A percentile compares a stretch with the other conserved stretches of the same genome.
Evolutionary conservation across 306 rosid genomes (phyloP).

Genomic region (Cucurbita ficifolia): DNA sequence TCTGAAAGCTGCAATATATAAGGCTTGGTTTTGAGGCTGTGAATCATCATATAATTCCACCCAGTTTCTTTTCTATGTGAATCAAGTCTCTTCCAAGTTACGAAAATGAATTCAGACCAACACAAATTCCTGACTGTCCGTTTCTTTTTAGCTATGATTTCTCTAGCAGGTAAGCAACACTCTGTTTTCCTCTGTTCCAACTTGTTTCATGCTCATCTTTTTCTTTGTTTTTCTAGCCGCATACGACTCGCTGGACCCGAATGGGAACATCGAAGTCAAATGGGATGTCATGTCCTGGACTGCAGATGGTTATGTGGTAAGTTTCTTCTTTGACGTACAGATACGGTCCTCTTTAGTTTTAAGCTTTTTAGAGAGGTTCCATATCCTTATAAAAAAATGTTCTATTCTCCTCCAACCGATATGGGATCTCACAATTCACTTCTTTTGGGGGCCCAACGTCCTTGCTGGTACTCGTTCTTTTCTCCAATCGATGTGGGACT

Average conservation of each 20-base stretch:
- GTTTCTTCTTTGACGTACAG: not conserved
- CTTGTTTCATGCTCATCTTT: not conserved
- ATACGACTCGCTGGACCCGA: conserved; percentile 10
- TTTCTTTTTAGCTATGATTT: not conserved
- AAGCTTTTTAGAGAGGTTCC: no score
- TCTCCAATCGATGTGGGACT: no score
- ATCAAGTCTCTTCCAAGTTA: not conserved
- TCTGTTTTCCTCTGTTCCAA: not conserved
- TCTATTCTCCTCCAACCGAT: no score
- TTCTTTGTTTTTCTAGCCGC: not conserved
- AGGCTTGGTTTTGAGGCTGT: not conserved
- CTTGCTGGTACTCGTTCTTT: no score
- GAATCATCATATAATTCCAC: not conserved
- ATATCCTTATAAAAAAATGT: no score
- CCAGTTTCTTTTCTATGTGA: not conserved
- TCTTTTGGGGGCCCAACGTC: no score
- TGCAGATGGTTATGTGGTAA: conserved; percentile 17
- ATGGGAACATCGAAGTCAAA: conserved; percentile 18
- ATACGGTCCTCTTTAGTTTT: no score
- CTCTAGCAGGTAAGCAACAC: not conserved
- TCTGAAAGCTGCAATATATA: not conserved
- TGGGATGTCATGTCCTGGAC: conserved; percentile 27
- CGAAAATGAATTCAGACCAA: not conserved
- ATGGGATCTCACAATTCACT: no score
- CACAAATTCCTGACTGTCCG: not conserved